These are phyloP conservation scores for Ottelia alismoides DNA, from an alignment of 106 monocot genomes.

Conservation along the genomic window DNA sequence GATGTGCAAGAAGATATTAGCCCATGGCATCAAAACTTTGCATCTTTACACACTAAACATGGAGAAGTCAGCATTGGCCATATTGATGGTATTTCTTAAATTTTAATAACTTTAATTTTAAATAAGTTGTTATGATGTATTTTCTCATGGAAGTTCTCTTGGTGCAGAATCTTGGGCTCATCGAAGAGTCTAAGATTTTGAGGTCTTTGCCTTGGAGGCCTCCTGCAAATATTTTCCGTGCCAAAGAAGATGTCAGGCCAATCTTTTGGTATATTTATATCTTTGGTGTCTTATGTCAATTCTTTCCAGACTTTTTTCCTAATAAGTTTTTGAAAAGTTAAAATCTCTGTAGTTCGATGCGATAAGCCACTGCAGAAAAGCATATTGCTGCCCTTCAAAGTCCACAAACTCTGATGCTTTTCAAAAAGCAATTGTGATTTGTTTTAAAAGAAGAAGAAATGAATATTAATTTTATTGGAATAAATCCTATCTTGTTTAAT, in stretches of 20 bases:
- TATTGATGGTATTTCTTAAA: slow-evolving; percentile 59
- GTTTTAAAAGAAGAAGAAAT: too few relatives aligned
- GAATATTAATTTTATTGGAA: too few relatives aligned
- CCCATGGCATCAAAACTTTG: slow-evolving; percentile 75
- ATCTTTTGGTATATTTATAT: slow-evolving; percentile 65
- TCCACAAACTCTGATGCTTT: too few relatives aligned
- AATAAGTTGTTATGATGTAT: background rate
- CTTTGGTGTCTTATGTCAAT: background rate
- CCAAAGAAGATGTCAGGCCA: slow-evolving; percentile 83
- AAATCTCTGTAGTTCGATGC: slow-evolving; percentile 49
- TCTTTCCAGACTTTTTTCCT: background rate
- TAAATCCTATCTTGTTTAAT: too few relatives aligned
- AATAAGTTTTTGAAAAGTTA: background rate
- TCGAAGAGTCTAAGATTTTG: slow-evolving; percentile 76
- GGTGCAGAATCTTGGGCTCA: slow-evolving; percentile 77
- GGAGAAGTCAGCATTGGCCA: slow-evolving; percentile 91
- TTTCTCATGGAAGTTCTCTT: background rate
- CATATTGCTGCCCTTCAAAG: too few relatives aligned
- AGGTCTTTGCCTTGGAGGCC: slow-evolving; percentile 88
- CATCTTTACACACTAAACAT: slow-evolving; percentile 93
- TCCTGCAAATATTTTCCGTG: slow-evolving; percentile 67
- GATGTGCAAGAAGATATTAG: slow-evolving; percentile 94
- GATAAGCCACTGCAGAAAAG: slow-evolving; percentile 65
- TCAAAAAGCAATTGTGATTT: too few relatives aligned
- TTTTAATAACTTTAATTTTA: too few relatives aligned